Evolutionary conservation across 2,329 filamentous ascomycete species (phyloP), one percentile per base, ranked within the genome.

Genomic region (Pleurostoma richardsiae): DNA sequence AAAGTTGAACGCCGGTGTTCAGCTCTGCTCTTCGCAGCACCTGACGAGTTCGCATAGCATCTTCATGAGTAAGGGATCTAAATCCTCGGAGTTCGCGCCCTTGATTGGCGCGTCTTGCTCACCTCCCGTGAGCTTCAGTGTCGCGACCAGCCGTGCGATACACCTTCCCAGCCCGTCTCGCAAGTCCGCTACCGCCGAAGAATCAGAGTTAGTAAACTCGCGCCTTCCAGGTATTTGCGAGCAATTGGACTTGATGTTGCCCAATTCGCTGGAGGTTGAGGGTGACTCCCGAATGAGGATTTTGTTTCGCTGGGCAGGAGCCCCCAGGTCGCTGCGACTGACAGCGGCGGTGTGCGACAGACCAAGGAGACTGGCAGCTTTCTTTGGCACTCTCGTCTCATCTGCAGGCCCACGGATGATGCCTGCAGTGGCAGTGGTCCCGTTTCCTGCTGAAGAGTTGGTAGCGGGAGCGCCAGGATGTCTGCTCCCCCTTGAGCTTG

Each of bases 331-430:
- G 51, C 44, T 47, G 48, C 41, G 41, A 40, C 47, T 45, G 45
- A 43, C 49, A 51, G 44, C 44, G 42, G 59, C 52, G 27, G 55
- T 51, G 4, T 56, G 52, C 4, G 64, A 61, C 11, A 80, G 64
- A 2, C 77, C 77, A 1, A 80, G 69, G 1, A 80, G 56, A 4
- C 63, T 69, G 1, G 74, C 74, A 0, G 77, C 77, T 57, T 80
- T 80, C 48, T 67, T 69, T n/a, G 74, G 73, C 39, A 77, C 70
- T 26, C 66, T 62, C 11, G 31, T 39, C 26, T 29, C 38, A 8
- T 47, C 39, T n/a, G 45, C 30, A 38, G 30, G 11, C 33, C 45
- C 42, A 29, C 41, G 36, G 44, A 53, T 29, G 28, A 27, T 29
- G 8, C 31, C 26, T 27, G 8, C n/a, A 19, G 7, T 8, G n/a